Evolutionary conservation across 2,329 filamentous ascomycete genomes (phyloP).

Genomic region (Epichloe gansuensis): DNA sequence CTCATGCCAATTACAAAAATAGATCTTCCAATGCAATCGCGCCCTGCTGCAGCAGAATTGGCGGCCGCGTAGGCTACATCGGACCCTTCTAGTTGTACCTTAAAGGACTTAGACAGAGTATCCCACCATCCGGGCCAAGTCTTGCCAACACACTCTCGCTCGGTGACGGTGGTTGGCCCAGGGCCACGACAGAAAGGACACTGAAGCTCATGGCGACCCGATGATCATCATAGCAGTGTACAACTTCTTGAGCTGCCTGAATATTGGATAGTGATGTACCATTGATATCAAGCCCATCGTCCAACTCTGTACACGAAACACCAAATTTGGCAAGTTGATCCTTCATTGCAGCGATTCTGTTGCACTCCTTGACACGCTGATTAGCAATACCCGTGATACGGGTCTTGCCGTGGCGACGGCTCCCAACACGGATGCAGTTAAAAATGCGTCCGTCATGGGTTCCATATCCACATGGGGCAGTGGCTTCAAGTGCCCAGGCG

Average conservation of each 20-base stretch:
- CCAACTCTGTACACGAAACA: conserved; percentile 72
- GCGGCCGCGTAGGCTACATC: conserved; percentile 32
- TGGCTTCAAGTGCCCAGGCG: conserved; percentile 57
- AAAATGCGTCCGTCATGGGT: conserved; percentile 96
- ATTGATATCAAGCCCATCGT: conserved; percentile 77
- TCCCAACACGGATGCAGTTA: conserved; percentile 86
- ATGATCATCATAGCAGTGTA: conserved; percentile 95
- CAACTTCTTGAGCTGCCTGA: conserved; percentile 46
- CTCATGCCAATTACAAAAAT: conserved; percentile 97
- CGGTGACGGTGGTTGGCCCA: conserved; percentile 62
- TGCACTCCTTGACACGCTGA: conserved; percentile 96
- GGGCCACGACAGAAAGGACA: conserved; percentile 65
- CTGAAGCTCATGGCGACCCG: conserved; percentile 98
- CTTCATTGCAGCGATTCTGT: conserved; percentile 91
- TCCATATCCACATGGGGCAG: conserved; percentile 91
- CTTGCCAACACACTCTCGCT: conserved; percentile 89
- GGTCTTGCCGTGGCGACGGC: conserved; percentile 76
- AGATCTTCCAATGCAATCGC: conserved; percentile 39
- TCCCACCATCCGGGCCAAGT: conserved; percentile 99
- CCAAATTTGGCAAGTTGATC: conserved; percentile 91
- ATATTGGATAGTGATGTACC: conserved; percentile 39
- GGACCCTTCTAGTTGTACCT: conserved; percentile 62
- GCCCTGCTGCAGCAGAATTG: conserved; percentile 6
- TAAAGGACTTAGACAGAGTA: conserved; percentile 65
- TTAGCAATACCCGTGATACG: conserved; percentile 92